phyloP scores from a whole-genome alignment of 108 stramenopile species.

The Skeletonema grethae region DNA sequence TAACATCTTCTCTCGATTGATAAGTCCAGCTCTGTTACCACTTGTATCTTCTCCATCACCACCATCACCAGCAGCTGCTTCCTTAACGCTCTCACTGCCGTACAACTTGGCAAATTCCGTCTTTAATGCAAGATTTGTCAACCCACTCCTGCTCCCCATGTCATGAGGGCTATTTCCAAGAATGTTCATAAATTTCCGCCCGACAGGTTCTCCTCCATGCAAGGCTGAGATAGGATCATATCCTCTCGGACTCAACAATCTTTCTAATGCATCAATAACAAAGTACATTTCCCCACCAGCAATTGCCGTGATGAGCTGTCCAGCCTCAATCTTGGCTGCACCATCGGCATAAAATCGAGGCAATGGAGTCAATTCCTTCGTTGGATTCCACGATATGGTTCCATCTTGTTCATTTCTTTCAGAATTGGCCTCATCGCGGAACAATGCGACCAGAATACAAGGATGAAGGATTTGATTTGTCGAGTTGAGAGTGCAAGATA shows the following conservation, averaged over 20 bases:
- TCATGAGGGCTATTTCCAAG: constrained; percentile 50
- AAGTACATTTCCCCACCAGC: constrained; percentile 59
- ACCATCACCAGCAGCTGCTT: neutral
- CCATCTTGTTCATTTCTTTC: constrained; percentile 27
- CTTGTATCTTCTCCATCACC: constrained; percentile 3
- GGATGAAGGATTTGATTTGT: constrained; percentile 59
- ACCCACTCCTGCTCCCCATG: constrained; percentile 43
- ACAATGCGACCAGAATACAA: constrained; percentile 51
- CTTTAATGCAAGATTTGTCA: constrained; percentile 27
- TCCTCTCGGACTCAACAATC: constrained; percentile 41
- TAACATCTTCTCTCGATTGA: constrained; percentile 31
- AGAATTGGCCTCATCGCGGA: constrained; percentile 26
- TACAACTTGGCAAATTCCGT: constrained; percentile 34
- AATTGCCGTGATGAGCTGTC: constrained; percentile 48
- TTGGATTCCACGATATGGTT: constrained; percentile 49
- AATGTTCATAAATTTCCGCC: constrained; percentile 39
- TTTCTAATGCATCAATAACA: constrained; percentile 50
- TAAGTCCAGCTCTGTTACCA: constrained; percentile 29
- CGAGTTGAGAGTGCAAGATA: constrained; percentile 51
- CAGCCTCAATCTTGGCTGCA: constrained; percentile 47
- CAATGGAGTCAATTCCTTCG: constrained; percentile 29
- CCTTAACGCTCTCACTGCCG: neutral
- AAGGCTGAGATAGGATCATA: constrained; percentile 49
- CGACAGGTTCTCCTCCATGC: constrained; percentile 55
- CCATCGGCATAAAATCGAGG: constrained; percentile 56